Evolutionary conservation across 805 yeast genomes (phyloP).

Genomic region (Saccharomycopsis fibuligera): DNA sequence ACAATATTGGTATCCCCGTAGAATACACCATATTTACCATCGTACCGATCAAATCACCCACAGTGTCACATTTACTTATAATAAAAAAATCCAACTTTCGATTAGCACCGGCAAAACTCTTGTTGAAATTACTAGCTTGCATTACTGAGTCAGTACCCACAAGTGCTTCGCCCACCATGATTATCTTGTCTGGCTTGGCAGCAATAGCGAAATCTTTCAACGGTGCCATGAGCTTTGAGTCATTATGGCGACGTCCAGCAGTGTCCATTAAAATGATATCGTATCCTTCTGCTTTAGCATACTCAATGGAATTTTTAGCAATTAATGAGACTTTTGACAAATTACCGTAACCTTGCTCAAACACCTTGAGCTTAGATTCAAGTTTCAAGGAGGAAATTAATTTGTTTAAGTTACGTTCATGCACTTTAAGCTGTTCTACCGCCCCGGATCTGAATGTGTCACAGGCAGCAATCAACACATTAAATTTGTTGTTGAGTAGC

Average conservation of each 20-base stretch:
- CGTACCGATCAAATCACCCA: conserved; percentile 92
- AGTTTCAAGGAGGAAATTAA: conserved; percentile 42
- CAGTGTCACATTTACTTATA: conserved; percentile 93
- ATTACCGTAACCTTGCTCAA: conserved; percentile 94
- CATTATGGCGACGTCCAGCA: conserved; percentile 96
- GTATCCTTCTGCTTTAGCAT: conserved; percentile 60
- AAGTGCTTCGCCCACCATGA: conserved; percentile 97
- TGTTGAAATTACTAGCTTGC: conserved; percentile 89
- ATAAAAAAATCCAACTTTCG: conserved; percentile 84
- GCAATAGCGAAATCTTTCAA: conserved; percentile 90
- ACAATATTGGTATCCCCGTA: conserved; percentile 89
- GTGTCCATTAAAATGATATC: conserved; percentile 93
- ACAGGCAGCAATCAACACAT: conserved; percentile 89
- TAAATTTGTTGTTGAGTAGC: conserved; percentile 83
- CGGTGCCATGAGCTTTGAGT: conserved; percentile 91
- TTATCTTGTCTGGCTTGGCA: conserved; percentile 91
- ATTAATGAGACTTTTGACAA: conserved; percentile 90
- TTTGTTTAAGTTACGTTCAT: conserved; percentile 74
- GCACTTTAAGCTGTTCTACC: conserved; percentile 94
- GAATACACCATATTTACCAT: conserved; percentile 97
- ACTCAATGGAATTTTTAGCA: conserved; percentile 83
- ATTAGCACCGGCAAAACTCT: conserved; percentile 74
- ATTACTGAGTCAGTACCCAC: conserved; percentile 97
- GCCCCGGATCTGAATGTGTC: conserved; percentile 98
- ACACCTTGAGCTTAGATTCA: conserved; percentile 49